Evolutionary conservation across 495 filamentous ascomycete genomes (phyloP), one percentile per base, ranked within the genome.

Genomic region (Stereocaulon alpinum): DNA sequence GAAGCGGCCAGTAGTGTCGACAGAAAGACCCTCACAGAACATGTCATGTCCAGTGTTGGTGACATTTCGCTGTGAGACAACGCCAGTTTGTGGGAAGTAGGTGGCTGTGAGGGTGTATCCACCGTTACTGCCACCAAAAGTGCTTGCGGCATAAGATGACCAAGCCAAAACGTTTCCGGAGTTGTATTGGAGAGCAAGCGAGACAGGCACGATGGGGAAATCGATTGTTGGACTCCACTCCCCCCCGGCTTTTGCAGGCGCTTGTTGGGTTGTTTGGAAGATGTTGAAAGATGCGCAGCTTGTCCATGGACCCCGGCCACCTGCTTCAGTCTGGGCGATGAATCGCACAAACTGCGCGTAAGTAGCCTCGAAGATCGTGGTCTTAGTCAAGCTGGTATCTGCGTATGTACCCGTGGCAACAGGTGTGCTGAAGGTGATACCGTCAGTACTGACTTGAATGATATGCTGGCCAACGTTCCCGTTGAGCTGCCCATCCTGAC

Each of bases 11-110:
- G 73, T 69, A 24, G 69, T 63, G 60, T 79, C 76, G 11, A 78
- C 62, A 4, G 77, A 78, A 30, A 80, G 78, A 1, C 82, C 81
- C 6, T 82, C 81, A 65, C 82, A 85, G 63, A 85, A 86, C 80
- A 86, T 84, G 61, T 82, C 77, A 49, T 82, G 79, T 7, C 72
- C 59, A 14, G 75, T 83, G 53, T 82, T 69, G 22, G 63, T 62
- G 42, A 81, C 63, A 15, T 63, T 69, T 22, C 68, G 64, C 42
- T 74, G 68, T n/a, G 72, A 70, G 0, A 77, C 66, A 0, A 58
- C 65, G 6, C 66, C 63, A 4, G 60, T 70, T 7, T 59, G 27
- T 6, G 71, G 73, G 60, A 75, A 65, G 66, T 71, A 78, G 34
- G 71, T 71, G 17, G 76, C 72, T 4, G 76, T 78, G 41, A 73